phyloP scores from a whole-genome alignment of 139 green algal species.

The Closterium sp. region DNA sequence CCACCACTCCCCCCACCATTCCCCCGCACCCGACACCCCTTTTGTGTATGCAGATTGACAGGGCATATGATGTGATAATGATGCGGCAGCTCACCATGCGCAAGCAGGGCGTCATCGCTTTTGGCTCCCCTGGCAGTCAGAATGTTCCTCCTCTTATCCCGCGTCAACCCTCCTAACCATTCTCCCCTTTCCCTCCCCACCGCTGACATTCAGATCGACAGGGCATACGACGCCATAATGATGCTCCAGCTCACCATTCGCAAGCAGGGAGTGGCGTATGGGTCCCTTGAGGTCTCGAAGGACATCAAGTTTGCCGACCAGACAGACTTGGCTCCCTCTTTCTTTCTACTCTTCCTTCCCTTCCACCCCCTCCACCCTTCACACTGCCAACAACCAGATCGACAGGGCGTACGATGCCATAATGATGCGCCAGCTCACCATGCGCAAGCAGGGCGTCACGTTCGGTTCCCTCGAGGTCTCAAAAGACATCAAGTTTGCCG shows the following conservation, averaged over 20 bases:
- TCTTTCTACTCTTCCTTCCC: not conserved
- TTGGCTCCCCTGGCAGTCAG: too few relatives aligned
- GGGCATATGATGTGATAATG: constrained; percentile 21
- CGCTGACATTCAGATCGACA: not conserved
- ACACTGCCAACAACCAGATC: not conserved
- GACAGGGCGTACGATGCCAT: constrained; percentile 17
- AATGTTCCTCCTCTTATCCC: too few relatives aligned
- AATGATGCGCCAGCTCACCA: constrained; percentile 26
- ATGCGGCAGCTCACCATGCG: constrained; percentile 24
- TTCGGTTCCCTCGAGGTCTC: constrained; percentile 21
- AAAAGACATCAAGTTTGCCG: not conserved
- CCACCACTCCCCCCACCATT: not conserved
- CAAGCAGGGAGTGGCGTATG: constrained; percentile 3
- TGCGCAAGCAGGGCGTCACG: constrained; percentile 21
- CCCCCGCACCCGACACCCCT: too few relatives aligned
- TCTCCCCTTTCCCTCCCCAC: not conserved
- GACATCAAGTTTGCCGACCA: too few relatives aligned
- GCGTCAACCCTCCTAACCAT: too few relatives aligned
- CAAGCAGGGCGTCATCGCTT: constrained; percentile 14
- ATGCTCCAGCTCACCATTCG: constrained; percentile 6
- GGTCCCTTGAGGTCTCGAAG: too few relatives aligned
- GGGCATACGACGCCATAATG: constrained; percentile 23
- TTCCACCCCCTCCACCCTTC: not conserved
- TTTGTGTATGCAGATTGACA: not conserved
- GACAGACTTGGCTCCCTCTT: too few relatives aligned